phyloP scores from a whole-genome alignment of 116 monocot species.

The Zostera marina region DNA sequence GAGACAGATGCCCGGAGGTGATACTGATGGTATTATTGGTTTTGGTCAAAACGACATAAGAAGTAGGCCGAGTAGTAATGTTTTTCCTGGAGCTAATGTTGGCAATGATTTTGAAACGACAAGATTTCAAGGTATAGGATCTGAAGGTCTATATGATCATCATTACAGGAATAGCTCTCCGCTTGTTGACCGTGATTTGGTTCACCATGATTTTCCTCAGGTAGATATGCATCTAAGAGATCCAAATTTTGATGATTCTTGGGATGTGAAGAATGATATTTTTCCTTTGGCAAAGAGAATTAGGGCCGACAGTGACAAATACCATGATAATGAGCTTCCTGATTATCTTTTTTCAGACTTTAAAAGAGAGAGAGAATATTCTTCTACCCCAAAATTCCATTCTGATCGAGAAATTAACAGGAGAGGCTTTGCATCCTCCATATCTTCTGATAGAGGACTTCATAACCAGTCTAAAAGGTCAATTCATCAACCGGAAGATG shows the following conservation, averaged over 20 bases:
- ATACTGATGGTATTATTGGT: constrained; percentile 4
- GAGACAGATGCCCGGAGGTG: constrained; percentile 29
- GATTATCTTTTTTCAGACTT: constrained; percentile 72
- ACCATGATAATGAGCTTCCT: constrained; percentile 64
- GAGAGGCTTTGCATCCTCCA: constrained; percentile 18
- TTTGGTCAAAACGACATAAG: constrained; percentile 15
- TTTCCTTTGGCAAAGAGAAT: constrained; percentile 52
- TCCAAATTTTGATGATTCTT: constrained; percentile 29
- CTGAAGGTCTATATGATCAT: constrained; percentile 27
- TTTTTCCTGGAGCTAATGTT: constrained; percentile 10
- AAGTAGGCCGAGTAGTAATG: constrained; percentile 9
- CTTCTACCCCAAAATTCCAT: constrained; percentile 11
- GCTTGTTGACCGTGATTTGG: constrained; percentile 13
- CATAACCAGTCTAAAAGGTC: constrained; percentile 19
- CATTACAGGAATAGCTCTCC: constrained; percentile 31
- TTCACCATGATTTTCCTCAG: constrained; percentile 21
- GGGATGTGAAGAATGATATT: constrained; percentile 24
- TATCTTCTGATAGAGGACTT: constrained; percentile 24
- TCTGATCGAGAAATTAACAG: constrained; percentile 19
- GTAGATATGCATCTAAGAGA: constrained; percentile 25
- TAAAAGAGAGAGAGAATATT: constrained; percentile 22
- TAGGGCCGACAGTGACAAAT: constrained; percentile 26
- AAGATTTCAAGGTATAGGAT: constrained; percentile 23
- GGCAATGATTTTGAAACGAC: constrained; percentile 17
- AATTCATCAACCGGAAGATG: constrained; percentile 28